Percentiles rank a stretch among this genome's conserved stretches.
Conservation (phyloP, 1,284 basidiomycete species). For the Phellopilus nigrolimitatus region DNA sequence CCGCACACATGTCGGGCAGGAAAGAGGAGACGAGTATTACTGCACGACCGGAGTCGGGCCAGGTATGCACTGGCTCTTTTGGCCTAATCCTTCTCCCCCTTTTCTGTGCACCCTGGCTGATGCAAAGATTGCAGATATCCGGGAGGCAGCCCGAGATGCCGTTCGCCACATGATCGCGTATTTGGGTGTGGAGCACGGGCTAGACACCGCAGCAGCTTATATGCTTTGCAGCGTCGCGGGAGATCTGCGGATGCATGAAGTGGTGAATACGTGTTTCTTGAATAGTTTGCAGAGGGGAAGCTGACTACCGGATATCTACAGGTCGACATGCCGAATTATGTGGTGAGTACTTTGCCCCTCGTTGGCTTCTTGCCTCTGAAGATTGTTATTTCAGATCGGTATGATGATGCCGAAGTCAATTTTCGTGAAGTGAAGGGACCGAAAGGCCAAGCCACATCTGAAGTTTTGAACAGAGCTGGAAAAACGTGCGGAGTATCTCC, state of each 20-base stretch:
- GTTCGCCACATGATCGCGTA: slow-evolving; percentile 54
- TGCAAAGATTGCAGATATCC: slow-evolving; percentile 36
- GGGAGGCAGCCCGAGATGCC: slow-evolving; percentile 49
- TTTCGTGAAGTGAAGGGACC: slow-evolving; percentile 9
- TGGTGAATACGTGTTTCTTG: slow-evolving; percentile 38
- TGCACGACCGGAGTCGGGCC: slow-evolving; percentile 53
- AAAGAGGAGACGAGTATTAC: slow-evolving; percentile 42
- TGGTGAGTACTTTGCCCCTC: slow-evolving; percentile 35
- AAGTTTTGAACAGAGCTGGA: too few relatives aligned
- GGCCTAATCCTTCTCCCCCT: not conserved
- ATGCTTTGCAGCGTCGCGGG: slow-evolving; percentile 60
- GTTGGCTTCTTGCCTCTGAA: not conserved
- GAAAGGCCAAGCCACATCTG: too few relatives aligned
- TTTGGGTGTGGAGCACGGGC: slow-evolving; percentile 37
- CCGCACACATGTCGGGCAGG: slow-evolving; percentile 27
- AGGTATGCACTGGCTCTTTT: slow-evolving; percentile 29
- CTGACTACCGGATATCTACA: too few relatives aligned
- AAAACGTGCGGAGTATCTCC: too few relatives aligned
- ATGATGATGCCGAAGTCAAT: slow-evolving; percentile 31
- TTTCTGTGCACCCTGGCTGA: too few relatives aligned
- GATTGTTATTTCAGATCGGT: slow-evolving; percentile 27
- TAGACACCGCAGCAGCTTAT: slow-evolving; percentile 46
- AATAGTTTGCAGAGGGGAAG: too few relatives aligned
- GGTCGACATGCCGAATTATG: slow-evolving; percentile 65
- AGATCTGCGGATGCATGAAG: slow-evolving; percentile 57